A percentile compares a stretch with the other conserved stretches of the same genome.
These are phyloP conservation scores for Metarhizium humberi DNA, from an alignment of 2,329 filamentous ascomycete genomes.

Conservation along the genomic window DNA sequence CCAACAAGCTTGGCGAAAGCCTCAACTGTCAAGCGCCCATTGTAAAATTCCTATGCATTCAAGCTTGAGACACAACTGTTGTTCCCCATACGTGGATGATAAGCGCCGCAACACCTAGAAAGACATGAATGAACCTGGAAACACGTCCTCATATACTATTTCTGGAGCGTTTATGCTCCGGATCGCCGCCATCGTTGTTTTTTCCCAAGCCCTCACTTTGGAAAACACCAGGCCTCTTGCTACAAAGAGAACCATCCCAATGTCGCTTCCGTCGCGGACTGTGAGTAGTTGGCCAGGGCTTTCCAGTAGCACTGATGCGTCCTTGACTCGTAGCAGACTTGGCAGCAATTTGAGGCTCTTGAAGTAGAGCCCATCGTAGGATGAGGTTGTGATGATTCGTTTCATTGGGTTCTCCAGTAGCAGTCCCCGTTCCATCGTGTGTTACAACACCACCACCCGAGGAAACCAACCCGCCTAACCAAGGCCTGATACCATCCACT, in stretches of 20 bases:
- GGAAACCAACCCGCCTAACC: background rate
- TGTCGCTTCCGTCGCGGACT: background rate
- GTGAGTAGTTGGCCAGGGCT: background rate
- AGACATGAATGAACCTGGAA: background rate
- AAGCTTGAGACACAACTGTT: too few species aligned
- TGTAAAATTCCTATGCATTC: too few species aligned
- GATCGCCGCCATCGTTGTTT: background rate
- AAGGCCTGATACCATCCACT: background rate
- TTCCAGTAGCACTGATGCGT: background rate
- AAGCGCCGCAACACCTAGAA: too few species aligned
- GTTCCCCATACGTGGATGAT: too few species aligned
- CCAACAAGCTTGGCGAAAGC: too few species aligned
- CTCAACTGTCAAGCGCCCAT: too few species aligned
- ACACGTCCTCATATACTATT: background rate
- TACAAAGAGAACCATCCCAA: background rate
- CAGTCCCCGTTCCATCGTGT: background rate
- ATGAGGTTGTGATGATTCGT: constrained; percentile 1
- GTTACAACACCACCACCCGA: background rate
- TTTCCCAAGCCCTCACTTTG: background rate
- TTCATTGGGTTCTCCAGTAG: background rate
- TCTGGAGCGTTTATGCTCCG: background rate
- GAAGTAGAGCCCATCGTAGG: constrained; percentile 1
- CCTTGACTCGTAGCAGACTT: background rate
- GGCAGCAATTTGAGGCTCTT: constrained; percentile 4
- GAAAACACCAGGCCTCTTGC: background rate